Percentiles rank a stretch among this genome's conserved stretches.
These are phyloP conservation scores for Hypholoma sublateritium DNA, from an alignment of 768 basidiomycete genomes.

Conservation along the genomic window DNA sequence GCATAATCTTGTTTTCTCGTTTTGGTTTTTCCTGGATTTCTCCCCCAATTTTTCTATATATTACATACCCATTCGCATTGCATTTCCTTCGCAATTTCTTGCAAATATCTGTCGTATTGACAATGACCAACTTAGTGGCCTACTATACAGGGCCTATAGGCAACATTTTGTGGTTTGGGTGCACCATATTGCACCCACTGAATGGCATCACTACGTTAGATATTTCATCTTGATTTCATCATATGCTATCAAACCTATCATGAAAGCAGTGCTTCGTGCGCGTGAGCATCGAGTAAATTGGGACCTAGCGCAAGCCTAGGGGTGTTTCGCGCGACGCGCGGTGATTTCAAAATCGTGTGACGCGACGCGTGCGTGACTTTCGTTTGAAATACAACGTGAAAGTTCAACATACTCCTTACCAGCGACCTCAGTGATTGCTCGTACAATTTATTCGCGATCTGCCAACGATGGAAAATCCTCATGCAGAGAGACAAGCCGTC, in stretches of 20 bases:
- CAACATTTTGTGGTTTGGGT: not conserved
- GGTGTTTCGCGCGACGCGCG: not conserved
- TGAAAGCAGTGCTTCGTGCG: no score
- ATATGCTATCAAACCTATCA: no score
- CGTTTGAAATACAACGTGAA: not conserved
- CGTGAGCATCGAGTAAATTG: not conserved
- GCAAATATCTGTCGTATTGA: not conserved
- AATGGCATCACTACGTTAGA: not conserved
- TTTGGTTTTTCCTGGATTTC: no score
- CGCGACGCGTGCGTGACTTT: not conserved
- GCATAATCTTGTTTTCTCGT: not conserved
- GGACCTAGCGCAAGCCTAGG: not conserved
- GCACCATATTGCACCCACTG: not conserved
- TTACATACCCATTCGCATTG: not conserved
- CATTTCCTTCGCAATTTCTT: not conserved
- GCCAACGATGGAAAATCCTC: constrained; percentile 85
- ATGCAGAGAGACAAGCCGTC: constrained; percentile 89
- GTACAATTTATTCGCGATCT: not conserved
- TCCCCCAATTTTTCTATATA: not conserved
- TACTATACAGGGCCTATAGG: not conserved
- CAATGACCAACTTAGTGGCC: not conserved
- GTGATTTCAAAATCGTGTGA: not conserved
- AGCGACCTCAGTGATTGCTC: not conserved
- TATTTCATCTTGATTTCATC: not conserved
- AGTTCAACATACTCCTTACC: not conserved